Base-by-base conservation (phyloP, 768 basidiomycete genomes). In the Amanita pallidorosea region DNA sequence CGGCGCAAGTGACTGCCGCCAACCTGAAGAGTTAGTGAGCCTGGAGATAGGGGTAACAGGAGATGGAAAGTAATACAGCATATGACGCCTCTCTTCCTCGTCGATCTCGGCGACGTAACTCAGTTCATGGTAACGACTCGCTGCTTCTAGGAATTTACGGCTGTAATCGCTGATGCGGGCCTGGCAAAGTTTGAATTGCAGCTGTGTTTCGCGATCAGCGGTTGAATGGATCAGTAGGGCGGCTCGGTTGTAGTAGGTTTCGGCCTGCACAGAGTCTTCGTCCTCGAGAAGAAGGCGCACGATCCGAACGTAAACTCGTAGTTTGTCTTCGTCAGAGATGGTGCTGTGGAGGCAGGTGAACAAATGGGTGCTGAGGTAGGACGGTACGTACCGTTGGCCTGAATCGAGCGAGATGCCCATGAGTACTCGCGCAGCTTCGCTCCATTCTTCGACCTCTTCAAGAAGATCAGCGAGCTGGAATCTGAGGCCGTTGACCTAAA, bases 201-300 rank as follows among this genome's bases (percentile, higher is more conserved):
- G 75, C 34, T 84, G 73, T 12, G 84, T 87, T 62, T 85, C 88
- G 58, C 80, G 82, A 67, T 97, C 83, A 13, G 71, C 73, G 35
- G 86, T 80, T 13, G 83, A 80, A 63, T 92, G 87, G 20, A 90
- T 83, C 18, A 97, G 77, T 18, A 93, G 78, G 1, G 92, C 89
- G 17, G 96, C 96, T 50, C 96, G 88, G 61, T 94, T 95, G 66
- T 95, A 95, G 67, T 93, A 98, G 2, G 92, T 89, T 63, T 98
- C 95, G n/a, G 96, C 96, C 65, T 93, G 89, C 2, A 94, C 86
- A 4, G 89, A 91, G 61, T 99, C 95, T 63, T 95, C 93, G 50
- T 96, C 93, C 70, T 99, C 95, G 31, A 99, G 76, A 17, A 96
- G 76, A 5, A 98, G 75, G 15, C 96, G 84, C 47, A 98, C 89